Base-by-base conservation (phyloP, 2,329 filamentous ascomycete species). In the Metarhizium anisopliae region DNA sequence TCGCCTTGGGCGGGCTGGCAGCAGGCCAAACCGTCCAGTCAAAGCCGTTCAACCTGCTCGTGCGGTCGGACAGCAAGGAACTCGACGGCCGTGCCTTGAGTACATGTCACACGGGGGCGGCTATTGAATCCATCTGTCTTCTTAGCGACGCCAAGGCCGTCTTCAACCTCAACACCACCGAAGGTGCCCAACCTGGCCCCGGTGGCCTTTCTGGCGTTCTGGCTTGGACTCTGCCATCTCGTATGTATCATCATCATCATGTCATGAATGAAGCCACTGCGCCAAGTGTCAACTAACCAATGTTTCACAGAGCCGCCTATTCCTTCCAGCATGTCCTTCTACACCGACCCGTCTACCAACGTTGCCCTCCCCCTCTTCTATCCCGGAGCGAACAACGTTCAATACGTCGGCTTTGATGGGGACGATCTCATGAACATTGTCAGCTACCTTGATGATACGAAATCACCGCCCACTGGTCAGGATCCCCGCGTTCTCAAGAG, bases 341-440 rank as follows among this genome's bases (percentile, higher is more conserved):
- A 30, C 54, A 18, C 50, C 38, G 58, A 62, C n/a, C 58, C 61
- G 8, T 60, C 61, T 29, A 58, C 59, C 53, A 66, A 66, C 56
- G 59, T 62, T 16, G 61, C 59, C 42, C 43, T 60, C n/a, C 59
- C 61, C 13, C 56, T 62, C 2, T 58, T 64, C 40, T 25, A 52
- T 35, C 54, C 62, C 8, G 59, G 60, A 4, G 8, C 1, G 47
- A 55, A 62, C 53, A 60, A 56, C 53, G 53, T 42, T 51, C 64
- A 66, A 58, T 57, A 58, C 55, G 60, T 64, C 30, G 60, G 59
- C 59, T 64, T 65, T 53, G 61, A 62, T 51, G 54, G 56, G n/a
- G 51, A 58, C 7, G 45, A 55, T 14, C 45, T 32, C 1, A 35
- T 64, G 20, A 55, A 53, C 47, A 43, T 62, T 53, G 16, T 61